phyloP scores from a whole-genome alignment of 208 protist genomes.

The Novymonas esmeraldas region DNA sequence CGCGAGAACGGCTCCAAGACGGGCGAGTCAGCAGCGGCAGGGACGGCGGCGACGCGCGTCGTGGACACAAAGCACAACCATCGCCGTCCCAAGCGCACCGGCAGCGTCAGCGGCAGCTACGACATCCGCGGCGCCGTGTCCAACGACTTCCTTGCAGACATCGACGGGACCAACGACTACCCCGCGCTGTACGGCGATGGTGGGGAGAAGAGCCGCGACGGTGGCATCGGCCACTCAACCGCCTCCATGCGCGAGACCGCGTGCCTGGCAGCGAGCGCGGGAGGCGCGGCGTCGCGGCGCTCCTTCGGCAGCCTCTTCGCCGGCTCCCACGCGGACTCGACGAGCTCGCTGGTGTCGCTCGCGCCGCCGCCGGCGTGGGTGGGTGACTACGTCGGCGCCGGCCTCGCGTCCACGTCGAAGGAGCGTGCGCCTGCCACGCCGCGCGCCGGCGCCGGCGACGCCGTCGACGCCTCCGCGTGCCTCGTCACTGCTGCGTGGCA shows the following conservation, averaged over 20 bases:
- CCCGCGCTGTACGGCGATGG: neutral
- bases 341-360: neutral
- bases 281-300: neutral
- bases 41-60: neutral
- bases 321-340: neutral
- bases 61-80: neutral
- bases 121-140: neutral
- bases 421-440: neutral
- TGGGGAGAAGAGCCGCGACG: neutral
- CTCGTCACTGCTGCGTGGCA: neutral
- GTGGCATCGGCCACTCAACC: neutral
- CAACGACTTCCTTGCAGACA: conserved; percentile 4
- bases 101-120: neutral
- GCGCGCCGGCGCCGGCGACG: neutral
- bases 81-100: neutral
- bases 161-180: neutral
- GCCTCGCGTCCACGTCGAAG: neutral
- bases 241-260: conserved; percentile 2
- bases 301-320: conserved; percentile 14
- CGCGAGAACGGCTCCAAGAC: neutral
- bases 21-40: too few species aligned
- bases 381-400: neutral
- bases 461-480: neutral
- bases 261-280: neutral
- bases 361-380: neutral